A percentile compares a stretch with the other conserved stretches of the same genome.
These are phyloP conservation scores for Apiospora koreana DNA, from an alignment of 2,329 filamentous ascomycete genomes.

Conservation along the genomic window DNA sequence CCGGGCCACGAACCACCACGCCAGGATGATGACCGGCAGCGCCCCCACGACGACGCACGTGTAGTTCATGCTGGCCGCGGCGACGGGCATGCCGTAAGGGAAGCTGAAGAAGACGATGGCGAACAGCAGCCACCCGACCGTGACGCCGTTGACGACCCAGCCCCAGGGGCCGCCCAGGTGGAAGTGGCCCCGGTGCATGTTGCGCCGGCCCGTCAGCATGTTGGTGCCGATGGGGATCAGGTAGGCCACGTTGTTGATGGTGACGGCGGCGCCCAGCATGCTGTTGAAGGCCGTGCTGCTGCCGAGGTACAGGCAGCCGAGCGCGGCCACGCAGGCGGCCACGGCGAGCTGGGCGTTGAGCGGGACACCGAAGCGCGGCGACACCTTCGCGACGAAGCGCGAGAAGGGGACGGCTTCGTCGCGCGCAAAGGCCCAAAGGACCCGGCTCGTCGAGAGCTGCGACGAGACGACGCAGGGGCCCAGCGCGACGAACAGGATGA, in stretches of 20 bases:
- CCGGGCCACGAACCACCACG: constrained; percentile 46
- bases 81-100: constrained; percentile 41
- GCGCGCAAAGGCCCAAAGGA: constrained; percentile 44
- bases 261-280: constrained; percentile 39
- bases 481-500: constrained; percentile 45
- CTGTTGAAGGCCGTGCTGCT: constrained; percentile 46
- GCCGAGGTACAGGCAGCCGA: constrained; percentile 45
- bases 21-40: constrained; percentile 33
- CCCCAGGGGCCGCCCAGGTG: constrained; percentile 35
- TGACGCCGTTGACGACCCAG: constrained; percentile 36
- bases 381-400: constrained; percentile 36
- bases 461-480: constrained; percentile 18
- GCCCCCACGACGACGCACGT: constrained; percentile 47
- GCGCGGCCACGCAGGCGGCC: constrained; percentile 35
- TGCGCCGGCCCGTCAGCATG: constrained; percentile 38
- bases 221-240: constrained; percentile 47
- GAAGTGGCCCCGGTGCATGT: constrained; percentile 42
- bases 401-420: constrained; percentile 43
- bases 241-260: constrained; percentile 47
- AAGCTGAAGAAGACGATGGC: constrained; percentile 47
- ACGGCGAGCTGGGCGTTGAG: constrained; percentile 39
- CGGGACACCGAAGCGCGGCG: constrained; percentile 36
- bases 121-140: constrained; percentile 39
- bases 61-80: constrained; percentile 47
- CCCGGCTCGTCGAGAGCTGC: constrained; percentile 14